Base-by-base conservation (phyloP, 495 filamentous ascomycete species). In the Symbiotaphrina buchneri region DNA sequence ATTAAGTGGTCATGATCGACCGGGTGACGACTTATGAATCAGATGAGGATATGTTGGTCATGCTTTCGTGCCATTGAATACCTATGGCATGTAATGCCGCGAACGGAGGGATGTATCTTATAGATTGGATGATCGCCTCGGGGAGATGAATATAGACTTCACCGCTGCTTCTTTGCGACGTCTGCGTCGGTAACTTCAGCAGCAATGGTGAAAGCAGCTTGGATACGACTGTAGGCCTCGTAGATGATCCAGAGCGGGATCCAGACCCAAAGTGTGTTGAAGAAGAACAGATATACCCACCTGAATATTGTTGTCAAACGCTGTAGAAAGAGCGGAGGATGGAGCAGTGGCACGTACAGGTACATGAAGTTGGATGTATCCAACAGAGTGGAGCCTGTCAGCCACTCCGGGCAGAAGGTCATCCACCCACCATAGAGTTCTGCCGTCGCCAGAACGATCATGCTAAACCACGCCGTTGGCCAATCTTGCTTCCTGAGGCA, bases 351-450 rank as follows among this genome's bases (percentile, higher is more conserved):
- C 13, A 37, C 46, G 36, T 37, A 73, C 40, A 74, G 46, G 43
- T 84, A 92, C 61, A 94, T 83, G 38, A 66, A 75, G 41, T 90
- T 83, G 36, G 64, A 68, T 0, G 68, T 74, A 40, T 84, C 71
- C 41, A 95, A 58, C 48, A 80, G 80, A 36, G 65, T 48, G 35
- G 59, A 77, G 1, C 71, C 76, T 3, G 63, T 74, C 33, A 95
- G 50, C 84, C 83, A 95, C 55, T 95, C 85, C 10, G 85, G 85
- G 40, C 67, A 73, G 53, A 95, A 95, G 0, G 85, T 95, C 78
- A 95, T 94, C 47, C 75, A 93, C 8, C 78, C 82, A 22, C 85
- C 85, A 53, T 95, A 95, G 8, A 95, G 47, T 57, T 95, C 85
- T n/a, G 68, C 82, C 5, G 78, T 85, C n/a, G 84, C 84, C 30